Conservation (phyloP, 169 alveolate species). For the Eimeria brunetti region DNA sequence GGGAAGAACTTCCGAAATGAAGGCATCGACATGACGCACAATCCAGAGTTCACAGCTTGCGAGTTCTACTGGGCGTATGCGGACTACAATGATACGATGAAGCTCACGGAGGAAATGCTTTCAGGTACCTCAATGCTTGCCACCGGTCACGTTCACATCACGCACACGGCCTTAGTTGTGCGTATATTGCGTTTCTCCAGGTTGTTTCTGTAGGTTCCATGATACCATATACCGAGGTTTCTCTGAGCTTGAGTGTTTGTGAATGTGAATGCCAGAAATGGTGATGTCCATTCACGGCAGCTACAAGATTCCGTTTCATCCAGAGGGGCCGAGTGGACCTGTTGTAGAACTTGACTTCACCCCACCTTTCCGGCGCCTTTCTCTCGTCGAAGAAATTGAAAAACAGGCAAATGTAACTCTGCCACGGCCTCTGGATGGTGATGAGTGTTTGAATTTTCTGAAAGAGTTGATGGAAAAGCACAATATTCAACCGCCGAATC, state of each 20-base stretch:
- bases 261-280: conserved; percentile 70
- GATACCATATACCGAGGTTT: background rate
- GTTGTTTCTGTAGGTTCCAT: background rate
- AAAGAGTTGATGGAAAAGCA: conserved; percentile 88
- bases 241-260: background rate
- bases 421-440: conserved; percentile 80
- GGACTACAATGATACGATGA: conserved; percentile 98
- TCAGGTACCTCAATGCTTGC: conserved; percentile 83
- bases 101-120: conserved; percentile 97
- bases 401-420: conserved; percentile 75
- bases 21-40: conserved; percentile 98
- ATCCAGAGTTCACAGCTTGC: conserved; percentile 99
- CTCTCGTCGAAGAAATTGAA: conserved; percentile 85
- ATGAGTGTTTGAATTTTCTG: conserved; percentile 72
- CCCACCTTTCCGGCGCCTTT: conserved; percentile 95
- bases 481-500: conserved; percentile 90
- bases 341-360: conserved; percentile 97
- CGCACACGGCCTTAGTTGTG: background rate
- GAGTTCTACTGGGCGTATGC: conserved; percentile 99
- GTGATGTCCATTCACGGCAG: conserved; percentile 94
- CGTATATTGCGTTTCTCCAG: background rate
- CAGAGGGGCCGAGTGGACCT: conserved; percentile 96
- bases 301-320: conserved; percentile 96
- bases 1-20: conserved; percentile 99
- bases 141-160: background rate